These are phyloP conservation scores for Rosa chinensis DNA, from an alignment of 306 rosid species.

Conservation along the genomic window DNA sequence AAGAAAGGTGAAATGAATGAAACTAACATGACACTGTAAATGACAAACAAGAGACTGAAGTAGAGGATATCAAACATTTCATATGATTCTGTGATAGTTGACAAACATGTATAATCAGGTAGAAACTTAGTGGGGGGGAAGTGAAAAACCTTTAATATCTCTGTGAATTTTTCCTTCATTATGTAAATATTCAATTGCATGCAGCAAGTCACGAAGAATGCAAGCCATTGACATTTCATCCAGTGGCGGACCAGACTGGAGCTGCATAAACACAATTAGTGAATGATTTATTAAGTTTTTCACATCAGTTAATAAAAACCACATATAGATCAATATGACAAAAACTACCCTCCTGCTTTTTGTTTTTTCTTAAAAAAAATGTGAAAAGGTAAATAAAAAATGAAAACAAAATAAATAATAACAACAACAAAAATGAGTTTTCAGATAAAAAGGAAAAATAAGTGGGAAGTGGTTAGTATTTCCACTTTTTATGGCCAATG, in stretches of 20 bases:
- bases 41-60: neutral
- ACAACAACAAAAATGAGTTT: neutral
- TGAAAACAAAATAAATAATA: neutral
- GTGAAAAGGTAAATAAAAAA: neutral
- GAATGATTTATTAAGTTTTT: neutral
- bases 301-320: neutral
- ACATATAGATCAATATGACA: neutral
- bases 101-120: neutral
- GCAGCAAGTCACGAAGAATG: slow-evolving; percentile 94
- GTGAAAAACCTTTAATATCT: slow-evolving; percentile 79
- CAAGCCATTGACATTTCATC: slow-evolving; percentile 94
- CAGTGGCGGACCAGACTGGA: slow-evolving; percentile 89
- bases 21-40: neutral
- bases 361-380: neutral
- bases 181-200: slow-evolving; percentile 91
- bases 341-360: neutral
- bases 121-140: neutral
- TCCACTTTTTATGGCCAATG: neutral
- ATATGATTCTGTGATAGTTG: neutral
- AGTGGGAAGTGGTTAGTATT: neutral
- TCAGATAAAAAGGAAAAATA: neutral
- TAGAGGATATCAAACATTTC: neutral
- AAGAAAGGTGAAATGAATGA: slow-evolving; percentile 13
- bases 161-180: slow-evolving; percentile 96
- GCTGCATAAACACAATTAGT: slow-evolving; percentile 52